These are phyloP conservation scores for Dillenia turbinata DNA, from an alignment of 164 flowering plant species.

Conservation along the genomic window DNA sequence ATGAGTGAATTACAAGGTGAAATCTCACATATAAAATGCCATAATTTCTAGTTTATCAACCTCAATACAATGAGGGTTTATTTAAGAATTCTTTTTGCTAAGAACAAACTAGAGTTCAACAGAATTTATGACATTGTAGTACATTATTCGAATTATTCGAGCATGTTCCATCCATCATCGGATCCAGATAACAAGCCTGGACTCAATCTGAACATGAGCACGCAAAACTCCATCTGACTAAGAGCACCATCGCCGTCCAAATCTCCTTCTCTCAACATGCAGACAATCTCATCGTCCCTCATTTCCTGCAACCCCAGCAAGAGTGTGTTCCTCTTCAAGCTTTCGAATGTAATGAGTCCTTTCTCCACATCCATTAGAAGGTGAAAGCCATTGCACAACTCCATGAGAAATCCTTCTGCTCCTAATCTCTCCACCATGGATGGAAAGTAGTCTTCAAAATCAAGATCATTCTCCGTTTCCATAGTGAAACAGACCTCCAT, in stretches of 20 bases:
- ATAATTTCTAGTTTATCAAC: no score
- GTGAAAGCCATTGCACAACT: slow-evolving; percentile 37
- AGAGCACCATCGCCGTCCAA: slow-evolving; percentile 12
- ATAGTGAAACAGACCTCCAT: no score
- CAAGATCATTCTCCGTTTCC: background rate
- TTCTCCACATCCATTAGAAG: slow-evolving; percentile 37
- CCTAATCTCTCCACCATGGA: slow-evolving; percentile 32
- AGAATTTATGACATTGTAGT: no score
- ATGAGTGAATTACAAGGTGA: no score
- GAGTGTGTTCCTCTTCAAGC: slow-evolving; percentile 37
- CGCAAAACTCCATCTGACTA: slow-evolving; percentile 53
- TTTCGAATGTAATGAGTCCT: slow-evolving; percentile 39
- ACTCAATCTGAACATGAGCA: slow-evolving; percentile 55
- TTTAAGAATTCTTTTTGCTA: no score
- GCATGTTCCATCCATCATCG: slow-evolving; percentile 16
- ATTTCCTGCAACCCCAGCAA: slow-evolving; percentile 28
- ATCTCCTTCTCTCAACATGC: slow-evolving; percentile 29
- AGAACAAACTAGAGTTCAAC: no score
- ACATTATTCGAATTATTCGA: no score
- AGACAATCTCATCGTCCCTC: slow-evolving; percentile 31
- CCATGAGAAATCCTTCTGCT: slow-evolving; percentile 25
- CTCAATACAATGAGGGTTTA: no score
- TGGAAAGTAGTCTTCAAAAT: slow-evolving; percentile 39
- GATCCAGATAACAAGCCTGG: slow-evolving; percentile 37
- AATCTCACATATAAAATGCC: no score